These are phyloP conservation scores for Fusarium verticillioides DNA, from an alignment of 2,329 filamentous ascomycete species.

Conservation along the genomic window DNA sequence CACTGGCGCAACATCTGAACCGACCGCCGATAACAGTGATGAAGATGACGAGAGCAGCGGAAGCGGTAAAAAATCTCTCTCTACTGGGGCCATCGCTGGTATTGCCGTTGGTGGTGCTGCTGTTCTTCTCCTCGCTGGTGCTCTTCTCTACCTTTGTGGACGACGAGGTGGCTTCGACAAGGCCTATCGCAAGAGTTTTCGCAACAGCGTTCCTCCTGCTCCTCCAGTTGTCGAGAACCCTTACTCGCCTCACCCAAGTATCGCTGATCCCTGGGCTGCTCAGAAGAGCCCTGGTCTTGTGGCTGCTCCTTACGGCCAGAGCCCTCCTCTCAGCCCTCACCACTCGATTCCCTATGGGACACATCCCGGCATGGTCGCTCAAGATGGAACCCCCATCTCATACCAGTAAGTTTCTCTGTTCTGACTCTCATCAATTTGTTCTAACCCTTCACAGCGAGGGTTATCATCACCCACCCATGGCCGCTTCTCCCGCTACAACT, in stretches of 20 bases:
- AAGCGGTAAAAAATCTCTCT: conserved; percentile 27
- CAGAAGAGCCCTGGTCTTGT: conserved; percentile 35
- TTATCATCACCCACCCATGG: conserved; percentile 23
- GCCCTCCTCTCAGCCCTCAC: conserved; percentile 50
- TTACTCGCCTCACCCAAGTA: conserved; percentile 31
- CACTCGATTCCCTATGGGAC: conserved; percentile 33
- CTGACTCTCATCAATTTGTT: not conserved
- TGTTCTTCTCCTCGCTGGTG: conserved; percentile 55
- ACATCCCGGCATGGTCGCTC: conserved; percentile 33
- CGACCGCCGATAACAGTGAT: conserved; percentile 7
- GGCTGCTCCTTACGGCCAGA: conserved; percentile 48
- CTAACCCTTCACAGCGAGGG: conserved; percentile 22
- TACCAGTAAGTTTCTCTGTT: conserved; percentile 44
- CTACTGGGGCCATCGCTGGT: conserved; percentile 66
- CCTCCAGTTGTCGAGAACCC: conserved; percentile 32
- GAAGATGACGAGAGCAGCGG: conserved; percentile 1
- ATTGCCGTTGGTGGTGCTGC: conserved; percentile 65
- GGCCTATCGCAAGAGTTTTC: conserved; percentile 45
- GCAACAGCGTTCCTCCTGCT: conserved; percentile 13
- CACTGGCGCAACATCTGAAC: conserved; percentile 9
- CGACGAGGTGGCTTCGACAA: conserved; percentile 49
- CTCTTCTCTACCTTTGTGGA: conserved; percentile 61
- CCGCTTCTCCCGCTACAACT: conserved; percentile 23
- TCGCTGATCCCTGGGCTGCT: conserved; percentile 31
- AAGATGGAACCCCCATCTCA: conserved; percentile 37